These are phyloP conservation scores for Phytopythium oedochilum DNA, from an alignment of 352 stramenopile species.

Conservation along the genomic window DNA sequence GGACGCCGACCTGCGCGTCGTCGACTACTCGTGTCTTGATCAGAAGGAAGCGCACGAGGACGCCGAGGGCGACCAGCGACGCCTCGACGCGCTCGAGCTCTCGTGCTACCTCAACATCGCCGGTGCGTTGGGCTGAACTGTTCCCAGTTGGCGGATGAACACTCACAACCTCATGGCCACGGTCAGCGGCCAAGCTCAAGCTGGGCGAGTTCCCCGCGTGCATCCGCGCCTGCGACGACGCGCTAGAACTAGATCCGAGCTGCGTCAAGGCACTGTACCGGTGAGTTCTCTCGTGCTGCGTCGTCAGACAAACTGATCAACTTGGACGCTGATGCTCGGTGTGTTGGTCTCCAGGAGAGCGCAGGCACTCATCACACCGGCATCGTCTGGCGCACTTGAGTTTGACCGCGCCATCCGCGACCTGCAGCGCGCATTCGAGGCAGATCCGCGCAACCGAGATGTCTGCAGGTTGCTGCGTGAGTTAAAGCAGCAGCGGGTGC, in stretches of 20 bases:
- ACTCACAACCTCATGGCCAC: too few relatives aligned
- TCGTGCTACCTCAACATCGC: conserved; percentile 83
- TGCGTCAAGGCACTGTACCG: conserved; percentile 83
- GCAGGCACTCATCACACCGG: conserved; percentile 67
- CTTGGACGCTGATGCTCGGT: not conserved
- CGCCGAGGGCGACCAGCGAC: conserved; percentile 20
- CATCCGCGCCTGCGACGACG: conserved; percentile 67
- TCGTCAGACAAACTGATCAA: too few relatives aligned
- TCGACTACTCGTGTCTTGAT: conserved; percentile 51
- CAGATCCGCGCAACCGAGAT: conserved; percentile 55
- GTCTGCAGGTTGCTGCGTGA: conserved; percentile 65
- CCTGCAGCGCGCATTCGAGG: conserved; percentile 57
- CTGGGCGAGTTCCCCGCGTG: conserved; percentile 59
- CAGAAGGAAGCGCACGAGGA: not conserved
- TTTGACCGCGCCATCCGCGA: conserved; percentile 72
- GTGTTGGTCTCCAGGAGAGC: conserved; percentile 35
- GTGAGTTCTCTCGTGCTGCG: conserved; percentile 17
- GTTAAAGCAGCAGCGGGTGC: conserved; percentile 56
- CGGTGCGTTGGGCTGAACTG: conserved; percentile 23
- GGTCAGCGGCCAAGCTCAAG: conserved; percentile 74
- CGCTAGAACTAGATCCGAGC: conserved; percentile 43
- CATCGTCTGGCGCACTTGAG: conserved; percentile 68
- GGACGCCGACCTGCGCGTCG: conserved; percentile 60
- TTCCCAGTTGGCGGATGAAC: too few relatives aligned
- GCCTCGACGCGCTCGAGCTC: conserved; percentile 49